Base-by-base conservation (phyloP, 2,329 filamentous ascomycete genomes). In the Pyrenophora seminiperda region DNA sequence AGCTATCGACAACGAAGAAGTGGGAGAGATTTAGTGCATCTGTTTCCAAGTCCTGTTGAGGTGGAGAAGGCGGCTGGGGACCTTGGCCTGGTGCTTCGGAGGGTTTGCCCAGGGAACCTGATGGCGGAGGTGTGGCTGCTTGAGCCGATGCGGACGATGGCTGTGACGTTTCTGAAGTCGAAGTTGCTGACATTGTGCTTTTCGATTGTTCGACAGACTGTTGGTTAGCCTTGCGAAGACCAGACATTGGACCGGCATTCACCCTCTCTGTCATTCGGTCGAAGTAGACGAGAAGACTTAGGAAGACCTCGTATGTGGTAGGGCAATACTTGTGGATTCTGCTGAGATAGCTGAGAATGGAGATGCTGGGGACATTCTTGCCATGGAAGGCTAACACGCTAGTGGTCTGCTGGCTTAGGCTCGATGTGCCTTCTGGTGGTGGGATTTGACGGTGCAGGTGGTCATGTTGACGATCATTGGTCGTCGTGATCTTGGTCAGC, bases 241-340 rank as follows among this genome's bases (percentile, higher is more conserved):
- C 84, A 68, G 88, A 84, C 71, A 88, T 81, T 5, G 91, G 88
- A 50, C 87, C 81, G 36, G 88, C 87, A 70, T 97, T 97, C 51
- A 97, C 91, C 50, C 91, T 84, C 72, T 97, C 94, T 34, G 93
- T 97, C 94, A 99, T 99, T 55, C 94, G 89, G 72, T 99, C 94
- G 75, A 99, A 99, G 75, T 97, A 99, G 24, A 99, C 92, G 47
- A 99, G 77, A 65, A 99, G 76, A 70, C 92, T 97, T 53, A 99
- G 77, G 69, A 99, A 99, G 0, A 99, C 94, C 74, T 99, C 94
- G 71, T 96, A 99, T 0, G 94, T 97, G 5, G 94, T 97, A 0
- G 94, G 94, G 67, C 94, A 99, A 76, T 99, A 99, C 77, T 97
- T 97, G 77, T 99, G 93, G 70, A 99, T 97, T 53, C 94, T 87